Percentiles rank a stretch among this genome's conserved stretches.
Evolutionary conservation across 768 basidiomycete genomes (phyloP).

Genomic region (Russula compacta): DNA sequence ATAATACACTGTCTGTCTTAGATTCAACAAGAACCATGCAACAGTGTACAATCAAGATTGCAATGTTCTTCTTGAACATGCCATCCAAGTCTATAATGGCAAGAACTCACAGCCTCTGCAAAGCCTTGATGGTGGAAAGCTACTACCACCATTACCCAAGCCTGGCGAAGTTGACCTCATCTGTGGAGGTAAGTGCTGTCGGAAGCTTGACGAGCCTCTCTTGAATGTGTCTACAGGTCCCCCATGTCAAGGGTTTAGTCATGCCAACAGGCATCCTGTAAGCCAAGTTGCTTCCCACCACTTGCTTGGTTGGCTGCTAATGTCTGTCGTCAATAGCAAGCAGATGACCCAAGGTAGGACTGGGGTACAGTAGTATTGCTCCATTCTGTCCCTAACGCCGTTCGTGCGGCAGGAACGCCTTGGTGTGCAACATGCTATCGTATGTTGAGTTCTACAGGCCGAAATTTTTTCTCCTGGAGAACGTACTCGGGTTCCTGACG

Average conservation of each 20-base stretch:
- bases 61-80: slow-evolving; percentile 50
- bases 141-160: slow-evolving; percentile 41
- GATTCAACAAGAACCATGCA: slow-evolving; percentile 51
- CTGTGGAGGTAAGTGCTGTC: slow-evolving; percentile 50
- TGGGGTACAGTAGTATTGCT: not conserved
- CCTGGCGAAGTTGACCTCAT: slow-evolving; percentile 58
- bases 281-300: slow-evolving; percentile 8
- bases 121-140: slow-evolving; percentile 32
- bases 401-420: slow-evolving; percentile 39
- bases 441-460: slow-evolving; percentile 60
- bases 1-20: slow-evolving; percentile 23
- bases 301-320: not conserved
- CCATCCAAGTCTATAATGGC: slow-evolving; percentile 39
- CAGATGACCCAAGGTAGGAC: slow-evolving; percentile 49
- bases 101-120: slow-evolving; percentile 32
- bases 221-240: slow-evolving; percentile 38
- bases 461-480: slow-evolving; percentile 59
- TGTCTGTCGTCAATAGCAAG: slow-evolving; percentile 31
- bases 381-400: not conserved
- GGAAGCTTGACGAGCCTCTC: not conserved
- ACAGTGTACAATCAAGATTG: slow-evolving; percentile 58
- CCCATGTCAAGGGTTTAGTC: slow-evolving; percentile 67
- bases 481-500: slow-evolving; percentile 53
- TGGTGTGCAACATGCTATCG: slow-evolving; percentile 62
- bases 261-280: slow-evolving; percentile 54